Evolutionary conservation across 2,329 filamentous ascomycete species (phyloP).

Genomic region (Pseudopithomyces chartarum): DNA sequence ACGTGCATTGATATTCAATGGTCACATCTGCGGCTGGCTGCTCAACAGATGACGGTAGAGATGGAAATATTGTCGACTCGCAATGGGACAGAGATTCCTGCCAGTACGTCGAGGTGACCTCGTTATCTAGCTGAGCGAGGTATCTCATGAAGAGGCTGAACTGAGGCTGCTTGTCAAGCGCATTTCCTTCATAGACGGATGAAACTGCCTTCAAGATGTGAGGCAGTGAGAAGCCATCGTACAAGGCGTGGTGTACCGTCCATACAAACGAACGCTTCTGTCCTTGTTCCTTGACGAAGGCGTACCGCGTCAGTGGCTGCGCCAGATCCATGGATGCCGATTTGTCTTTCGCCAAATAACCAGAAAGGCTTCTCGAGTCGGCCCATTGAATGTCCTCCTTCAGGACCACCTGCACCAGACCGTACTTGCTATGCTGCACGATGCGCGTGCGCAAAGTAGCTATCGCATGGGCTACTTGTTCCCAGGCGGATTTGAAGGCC

Average conservation of each 20-base stretch:
- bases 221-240: slow-evolving; percentile 20
- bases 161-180: neutral
- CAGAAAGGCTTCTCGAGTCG: neutral
- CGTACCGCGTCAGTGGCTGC: slow-evolving; percentile 2
- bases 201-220: neutral
- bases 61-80: no score
- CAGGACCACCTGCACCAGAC: neutral
- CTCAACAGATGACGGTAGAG: no score
- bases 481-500: neutral
- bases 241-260: slow-evolving; percentile 25
- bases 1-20: no score
- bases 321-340: neutral
- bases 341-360: neutral
- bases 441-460: slow-evolving; percentile 1
- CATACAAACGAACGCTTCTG: slow-evolving; percentile 14
- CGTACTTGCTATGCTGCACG: neutral
- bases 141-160: neutral
- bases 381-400: neutral
- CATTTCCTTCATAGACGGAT: no score
- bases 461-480: neutral
- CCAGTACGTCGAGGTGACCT: no score
- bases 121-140: no score
- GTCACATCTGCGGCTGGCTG: no score
- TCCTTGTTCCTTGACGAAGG: slow-evolving; percentile 1
- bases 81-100: no score